Base-by-base conservation (phyloP, 1,284 basidiomycete genomes). In the Pseudozyma tsukubaensis region DNA sequence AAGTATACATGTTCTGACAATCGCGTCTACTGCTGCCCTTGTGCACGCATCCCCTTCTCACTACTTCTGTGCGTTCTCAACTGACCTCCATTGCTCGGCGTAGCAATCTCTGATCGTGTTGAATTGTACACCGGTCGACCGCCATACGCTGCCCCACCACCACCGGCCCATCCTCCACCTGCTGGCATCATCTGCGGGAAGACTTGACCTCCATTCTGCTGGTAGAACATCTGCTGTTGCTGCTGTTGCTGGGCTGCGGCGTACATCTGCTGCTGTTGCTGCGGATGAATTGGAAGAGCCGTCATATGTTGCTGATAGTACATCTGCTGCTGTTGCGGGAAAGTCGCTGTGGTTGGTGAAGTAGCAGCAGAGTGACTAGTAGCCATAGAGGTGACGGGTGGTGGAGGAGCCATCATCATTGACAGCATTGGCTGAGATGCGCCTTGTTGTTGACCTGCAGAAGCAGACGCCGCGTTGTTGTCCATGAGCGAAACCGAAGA, bases 401-500 rank as follows among this genome's bases (percentile, higher is more conserved):
- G 67, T 14, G 72, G 72, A 19, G 72, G 51, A 2, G 67, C 67
- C 68, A 75, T 70, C 72, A 75, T 75, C 72, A 75, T 76, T 24
- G 73, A 72, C 42, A 72, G 39, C 73, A 72, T 76, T 1, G 68
- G 68, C 50, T 59, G 60, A 39, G 50, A 44, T 13, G 45, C 24
- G 24, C 24, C 24, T 29, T 29, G 24, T 29, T 29, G 24, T 29
- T 29, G 24, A 6, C 3, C 24, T 29, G 24, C 37, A 36, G 59
- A 50, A 7, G 19, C 34, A 13, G 29, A 34, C 14, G 39, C 13
- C 3, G 16, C 24, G 19, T 36, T 24, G n/a, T 53, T 67, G 1
- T 72, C 64, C 16, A 59, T 21, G 4, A 54, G 12, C 32, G 59
- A 58, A 4, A 54, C 56, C 0, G 58, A 58, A 10, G 59, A 63